Evolutionary conservation across 371 early-diverging fungal species (phyloP).

Genomic region (Globomyces sp.): DNA sequence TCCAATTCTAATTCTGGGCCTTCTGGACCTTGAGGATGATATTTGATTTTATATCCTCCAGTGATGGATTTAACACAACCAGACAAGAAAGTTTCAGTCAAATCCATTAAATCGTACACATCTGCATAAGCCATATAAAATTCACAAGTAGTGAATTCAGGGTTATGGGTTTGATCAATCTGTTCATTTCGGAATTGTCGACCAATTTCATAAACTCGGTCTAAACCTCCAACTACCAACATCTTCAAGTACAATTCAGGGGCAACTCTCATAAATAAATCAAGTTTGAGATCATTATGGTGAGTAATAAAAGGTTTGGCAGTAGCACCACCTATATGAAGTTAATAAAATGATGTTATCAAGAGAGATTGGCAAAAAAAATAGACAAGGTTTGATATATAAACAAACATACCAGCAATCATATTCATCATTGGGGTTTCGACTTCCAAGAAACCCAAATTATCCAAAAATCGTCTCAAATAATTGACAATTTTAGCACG

Average conservation of each 20-base stretch:
- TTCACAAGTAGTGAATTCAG: slow-evolving; percentile 99
- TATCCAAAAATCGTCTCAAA: slow-evolving; percentile 92
- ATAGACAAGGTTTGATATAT: no score
- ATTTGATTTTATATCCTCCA: slow-evolving; percentile 85
- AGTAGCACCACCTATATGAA: slow-evolving; percentile 85
- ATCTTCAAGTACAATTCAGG: slow-evolving; percentile 99
- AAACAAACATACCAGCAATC: slow-evolving; percentile 68
- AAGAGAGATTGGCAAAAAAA: no score
- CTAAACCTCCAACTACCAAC: slow-evolving; percentile 96
- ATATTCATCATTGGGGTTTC: slow-evolving; percentile 99
- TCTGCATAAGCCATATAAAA: slow-evolving; percentile 99
- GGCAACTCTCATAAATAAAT: slow-evolving; percentile 98
- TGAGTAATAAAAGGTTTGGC: slow-evolving; percentile 99
- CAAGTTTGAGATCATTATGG: slow-evolving; percentile 99
- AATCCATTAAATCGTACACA: slow-evolving; percentile 92
- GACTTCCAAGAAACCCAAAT: slow-evolving; percentile 96
- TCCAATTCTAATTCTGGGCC: slow-evolving; percentile 78
- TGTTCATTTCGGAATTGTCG: slow-evolving; percentile 99
- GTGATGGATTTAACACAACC: slow-evolving; percentile 91
- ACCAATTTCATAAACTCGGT: slow-evolving; percentile 99
- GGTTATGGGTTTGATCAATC: slow-evolving; percentile 99
- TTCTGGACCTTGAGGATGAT: slow-evolving; percentile 90
- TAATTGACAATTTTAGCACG: slow-evolving; percentile 94
- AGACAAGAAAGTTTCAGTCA: slow-evolving; percentile 91
- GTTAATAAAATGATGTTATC: no score